Base-by-base conservation (phyloP, 2,329 filamentous ascomycete species). In the Colletotrichum sp. region DNA sequence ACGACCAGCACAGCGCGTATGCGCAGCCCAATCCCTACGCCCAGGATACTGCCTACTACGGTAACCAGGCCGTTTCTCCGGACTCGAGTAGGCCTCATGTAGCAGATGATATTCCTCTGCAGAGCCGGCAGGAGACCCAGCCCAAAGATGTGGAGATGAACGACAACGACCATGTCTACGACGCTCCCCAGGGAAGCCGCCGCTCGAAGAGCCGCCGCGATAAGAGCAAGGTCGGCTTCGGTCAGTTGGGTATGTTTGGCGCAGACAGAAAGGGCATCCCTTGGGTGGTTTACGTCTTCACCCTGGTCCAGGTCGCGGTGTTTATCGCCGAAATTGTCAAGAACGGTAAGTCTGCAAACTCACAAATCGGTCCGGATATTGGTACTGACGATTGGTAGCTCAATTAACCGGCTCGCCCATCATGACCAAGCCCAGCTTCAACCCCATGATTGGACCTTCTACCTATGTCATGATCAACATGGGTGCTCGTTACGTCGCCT, bases 381-480 rank as follows among this genome's bases (percentile, higher is more conserved):
- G 16, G 39, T 49, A 32, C 76, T 78, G 52, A 78, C 72, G 18
- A n/a, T 15, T 9, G 18, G 8, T 59, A 96, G 94, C 90, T 69
- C 89, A 94, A 79, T 87, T 96, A 34, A 98, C 96, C 1, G 94
- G 94, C 70, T 94, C 94, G 28, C 91, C 94, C 24, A 95, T 95
- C 82, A 91, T 93, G 87, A 96, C 93, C 69, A 91, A 96, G 72
- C 97, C 97, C 2, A 90, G 90, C 18, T 98, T 99, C 87, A 99
- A 99, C 86, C 94, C 95, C 75, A 98, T 99, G 95, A 98, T 99
- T 82, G 97, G 97, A 0, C 97, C 97, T 1, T 98, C 96, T 7
- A 91, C 93, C 2, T 95, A 95, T 80, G 92, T 99, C 28, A 92
- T 98, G 80, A 98, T 99, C 87, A 98, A 98, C 85, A 98, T 99